These are phyloP conservation scores for Petunia secreta DNA, from an alignment of 257 asterid species.

Conservation along the genomic window DNA sequence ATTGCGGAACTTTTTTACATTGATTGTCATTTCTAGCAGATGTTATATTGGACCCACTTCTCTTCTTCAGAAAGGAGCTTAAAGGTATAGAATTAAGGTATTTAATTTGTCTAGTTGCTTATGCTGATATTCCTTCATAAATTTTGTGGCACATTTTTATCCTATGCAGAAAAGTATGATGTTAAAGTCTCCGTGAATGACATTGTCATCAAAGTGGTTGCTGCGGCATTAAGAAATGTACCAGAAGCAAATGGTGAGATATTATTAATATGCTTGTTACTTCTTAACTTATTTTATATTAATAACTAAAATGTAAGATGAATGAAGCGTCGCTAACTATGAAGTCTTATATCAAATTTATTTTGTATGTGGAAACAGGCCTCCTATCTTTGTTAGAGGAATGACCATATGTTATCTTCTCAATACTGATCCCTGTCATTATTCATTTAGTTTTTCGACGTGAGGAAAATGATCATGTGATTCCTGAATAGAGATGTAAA, in stretches of 20 bases:
- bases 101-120: constrained; percentile 26
- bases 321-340: background rate
- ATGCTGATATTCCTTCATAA: constrained; percentile 30
- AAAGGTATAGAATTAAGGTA: constrained; percentile 61
- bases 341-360: background rate
- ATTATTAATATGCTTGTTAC: background rate
- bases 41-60: constrained; percentile 94
- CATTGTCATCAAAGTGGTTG: constrained; percentile 90
- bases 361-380: constrained; percentile 8
- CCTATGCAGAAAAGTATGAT: constrained; percentile 74
- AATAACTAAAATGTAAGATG: constrained; percentile 9
- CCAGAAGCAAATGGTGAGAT: constrained; percentile 95
- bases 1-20: constrained; percentile 33
- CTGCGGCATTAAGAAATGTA: constrained; percentile 80
- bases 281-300: constrained; percentile 12
- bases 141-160: constrained; percentile 35
- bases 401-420: background rate
- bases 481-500: background rate
- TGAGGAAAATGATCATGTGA: constrained; percentile 2
- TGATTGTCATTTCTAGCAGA: constrained; percentile 54
- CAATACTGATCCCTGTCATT: background rate
- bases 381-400: constrained; percentile 22
- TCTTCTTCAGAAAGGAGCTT: constrained; percentile 91
- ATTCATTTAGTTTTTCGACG: background rate
- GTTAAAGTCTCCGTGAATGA: constrained; percentile 96